Percentiles rank a stretch among this genome's conserved stretches.
Conservation (phyloP, 2,329 filamentous ascomycete genomes). For the Epichloe elymi region DNA sequence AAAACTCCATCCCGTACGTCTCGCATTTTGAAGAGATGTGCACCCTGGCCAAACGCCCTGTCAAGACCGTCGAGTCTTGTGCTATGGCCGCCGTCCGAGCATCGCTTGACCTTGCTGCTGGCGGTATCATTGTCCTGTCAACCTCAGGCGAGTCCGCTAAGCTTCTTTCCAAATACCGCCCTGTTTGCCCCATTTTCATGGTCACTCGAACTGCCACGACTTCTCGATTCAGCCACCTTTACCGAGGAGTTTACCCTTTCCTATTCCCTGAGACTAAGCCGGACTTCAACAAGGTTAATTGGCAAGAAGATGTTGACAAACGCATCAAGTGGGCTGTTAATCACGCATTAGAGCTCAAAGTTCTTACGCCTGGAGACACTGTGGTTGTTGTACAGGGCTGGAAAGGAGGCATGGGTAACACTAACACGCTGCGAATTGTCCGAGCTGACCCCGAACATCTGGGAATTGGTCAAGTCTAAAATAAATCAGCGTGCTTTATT, state of each 20-base stretch:
- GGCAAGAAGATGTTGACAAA: slow-evolving; percentile 97
- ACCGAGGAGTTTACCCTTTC: slow-evolving; percentile 97
- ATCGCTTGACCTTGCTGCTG: slow-evolving; percentile 89
- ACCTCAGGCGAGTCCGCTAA: slow-evolving; percentile 92
- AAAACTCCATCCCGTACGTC: slow-evolving; percentile 95
- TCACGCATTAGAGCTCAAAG: slow-evolving; percentile 70
- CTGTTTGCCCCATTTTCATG: slow-evolving; percentile 99
- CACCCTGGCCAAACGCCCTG: slow-evolving; percentile 68
- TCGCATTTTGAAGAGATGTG: slow-evolving; percentile 93
- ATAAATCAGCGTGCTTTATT: neutral
- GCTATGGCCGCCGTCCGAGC: slow-evolving; percentile 95
- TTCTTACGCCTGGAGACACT: slow-evolving; percentile 58
- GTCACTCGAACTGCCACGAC: slow-evolving; percentile 78
- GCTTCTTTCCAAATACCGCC: slow-evolving; percentile 94
- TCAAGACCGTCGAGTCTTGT: slow-evolving; percentile 82
- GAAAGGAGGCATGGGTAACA: slow-evolving; percentile 86
- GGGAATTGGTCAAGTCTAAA: slow-evolving; percentile 34
- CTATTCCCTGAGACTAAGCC: slow-evolving; percentile 86
- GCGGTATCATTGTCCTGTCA: slow-evolving; percentile 89
- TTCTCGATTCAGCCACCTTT: slow-evolving; percentile 83
- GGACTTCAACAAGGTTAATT: slow-evolving; percentile 83
- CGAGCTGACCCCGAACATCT: slow-evolving; percentile 47
- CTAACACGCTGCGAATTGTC: slow-evolving; percentile 62
- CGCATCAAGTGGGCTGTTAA: slow-evolving; percentile 95
- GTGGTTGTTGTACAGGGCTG: slow-evolving; percentile 81